Conservation (phyloP, 1,284 basidiomycete genomes). For the Pyrrhoderma lamaoense region DNA sequence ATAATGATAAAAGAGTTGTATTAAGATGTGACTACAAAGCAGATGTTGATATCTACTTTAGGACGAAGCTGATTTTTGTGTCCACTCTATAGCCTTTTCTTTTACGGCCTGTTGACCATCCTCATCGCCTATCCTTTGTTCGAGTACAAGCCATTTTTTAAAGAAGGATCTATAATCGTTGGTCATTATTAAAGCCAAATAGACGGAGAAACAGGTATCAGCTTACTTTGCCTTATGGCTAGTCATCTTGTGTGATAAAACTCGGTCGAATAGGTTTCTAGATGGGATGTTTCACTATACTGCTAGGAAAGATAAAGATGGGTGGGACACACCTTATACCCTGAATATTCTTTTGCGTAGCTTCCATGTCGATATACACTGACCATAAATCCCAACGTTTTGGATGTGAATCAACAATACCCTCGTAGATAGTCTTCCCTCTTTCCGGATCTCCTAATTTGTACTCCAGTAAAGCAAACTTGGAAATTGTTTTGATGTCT, state of each 20-base stretch:
- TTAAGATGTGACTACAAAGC: neutral
- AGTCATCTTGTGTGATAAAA: conserved; percentile 80
- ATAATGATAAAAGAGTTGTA: neutral
- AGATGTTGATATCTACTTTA: conserved; percentile 19
- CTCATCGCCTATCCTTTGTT: conserved; percentile 82
- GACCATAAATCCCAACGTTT: conserved; percentile 96
- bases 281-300: neutral
- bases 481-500: conserved; percentile 94
- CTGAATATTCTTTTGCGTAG: conserved; percentile 68
- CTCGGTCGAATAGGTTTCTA: conserved; percentile 80
- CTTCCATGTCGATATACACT: conserved; percentile 95
- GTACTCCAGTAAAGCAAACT: conserved; percentile 94
- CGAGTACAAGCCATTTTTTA: conserved; percentile 95
- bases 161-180: conserved; percentile 64
- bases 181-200: conserved; percentile 19
- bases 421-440: conserved; percentile 94
- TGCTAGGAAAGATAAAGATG: conserved; percentile 2
- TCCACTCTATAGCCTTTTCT: conserved; percentile 85
- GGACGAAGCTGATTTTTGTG: conserved; percentile 40
- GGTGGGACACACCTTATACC: conserved; percentile 48
- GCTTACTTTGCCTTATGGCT: conserved; percentile 89
- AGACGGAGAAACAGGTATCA: neutral
- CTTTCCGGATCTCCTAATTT: conserved; percentile 91
- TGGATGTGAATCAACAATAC: conserved; percentile 89
- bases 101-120: conserved; percentile 80